Conservation (phyloP, 176 grass and related monocot genomes). For the Areca catechu region DNA sequence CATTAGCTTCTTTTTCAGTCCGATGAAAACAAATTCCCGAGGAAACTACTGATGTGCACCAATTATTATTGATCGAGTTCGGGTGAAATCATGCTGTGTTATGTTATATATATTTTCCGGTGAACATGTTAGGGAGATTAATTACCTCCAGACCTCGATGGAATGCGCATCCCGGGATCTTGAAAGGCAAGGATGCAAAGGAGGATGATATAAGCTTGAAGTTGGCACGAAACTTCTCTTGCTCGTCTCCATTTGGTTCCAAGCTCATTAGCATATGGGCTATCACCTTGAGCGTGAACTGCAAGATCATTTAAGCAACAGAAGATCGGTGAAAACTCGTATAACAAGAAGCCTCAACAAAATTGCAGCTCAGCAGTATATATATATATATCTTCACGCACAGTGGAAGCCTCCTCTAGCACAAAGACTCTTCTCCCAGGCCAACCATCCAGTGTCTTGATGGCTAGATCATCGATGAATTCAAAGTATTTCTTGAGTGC, state of each 20-base stretch:
- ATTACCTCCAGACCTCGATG: conserved; percentile 38
- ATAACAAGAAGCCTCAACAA: background rate
- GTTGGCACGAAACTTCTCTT: conserved; percentile 53
- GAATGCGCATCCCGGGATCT: conserved; percentile 50
- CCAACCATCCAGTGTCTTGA: conserved; percentile 40
- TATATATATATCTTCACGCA: no score
- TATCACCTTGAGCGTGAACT: conserved; percentile 77
- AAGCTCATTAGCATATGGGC: conserved; percentile 61
- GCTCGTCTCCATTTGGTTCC: conserved; percentile 45
- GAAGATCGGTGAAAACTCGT: no score
- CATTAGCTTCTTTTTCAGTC: no score
- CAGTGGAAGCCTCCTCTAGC: conserved; percentile 46
- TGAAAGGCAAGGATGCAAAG: conserved; percentile 51
- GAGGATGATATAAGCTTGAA: conserved; percentile 67
- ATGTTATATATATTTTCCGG: no score
- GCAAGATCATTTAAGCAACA: background rate
- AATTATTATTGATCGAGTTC: no score
- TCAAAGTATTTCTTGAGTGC: conserved; percentile 41
- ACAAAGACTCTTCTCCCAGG: conserved; percentile 32
- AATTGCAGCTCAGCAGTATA: background rate
- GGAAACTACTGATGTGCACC: no score
- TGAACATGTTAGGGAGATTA: background rate
- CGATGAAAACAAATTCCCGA: no score
- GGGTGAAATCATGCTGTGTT: no score
- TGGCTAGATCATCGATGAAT: conserved; percentile 44